Base-by-base conservation (phyloP, 1,284 basidiomycete genomes). In the Cryptococcus jaspeensis region DNA sequence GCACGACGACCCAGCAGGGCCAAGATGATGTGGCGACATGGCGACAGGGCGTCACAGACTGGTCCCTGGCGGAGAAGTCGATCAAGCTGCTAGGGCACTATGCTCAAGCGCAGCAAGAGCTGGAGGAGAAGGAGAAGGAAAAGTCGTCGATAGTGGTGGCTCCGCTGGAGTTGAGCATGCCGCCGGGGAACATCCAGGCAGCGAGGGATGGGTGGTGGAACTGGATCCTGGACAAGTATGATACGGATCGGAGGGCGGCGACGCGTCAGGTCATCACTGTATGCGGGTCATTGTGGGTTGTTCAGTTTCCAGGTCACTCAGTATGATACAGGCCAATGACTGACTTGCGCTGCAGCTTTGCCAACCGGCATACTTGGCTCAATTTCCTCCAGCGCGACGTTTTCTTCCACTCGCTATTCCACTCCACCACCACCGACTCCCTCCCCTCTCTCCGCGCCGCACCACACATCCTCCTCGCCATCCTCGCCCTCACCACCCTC, bases 391-490 rank as follows among this genome's bases (percentile, higher is more conserved):
- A 46, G 12, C 20, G 28, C 5, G 7, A 20, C 22, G 8, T 46
- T 11, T 46, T 46, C 25, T 46, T 46, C 25, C 16, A 11, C 44
- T 46, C 44, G n/a, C 23, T 46, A 16, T 46, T 46, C 18, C 9
- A 15, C 44, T 40, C 7, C 44, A 58, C 35, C 55, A 58, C 28
- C 45, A 53, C 41, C 50, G 5, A 9, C 4, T 32, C 9, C 28
- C 28, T 9, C 28, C 46, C 25, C 37, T 56, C 22, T 54, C 56
- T 15, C 51, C 68, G 44, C 13, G 44, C 44, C 22, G 58, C 64
- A 15, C 66, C 70, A 3, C 63, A 62, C n/a, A 51, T 70, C 13
- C 50, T 71, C 1, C 61, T 65, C 18, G 58, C 60, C n/a, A 63
- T 71, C 8, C 53, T 71, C 13, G 62, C 22, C 44, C 44, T 46